A percentile compares a stretch with the other conserved stretches of the same genome.
Conservation (phyloP, 2,329 filamentous ascomycete species). For the Phialophora chinensis region DNA sequence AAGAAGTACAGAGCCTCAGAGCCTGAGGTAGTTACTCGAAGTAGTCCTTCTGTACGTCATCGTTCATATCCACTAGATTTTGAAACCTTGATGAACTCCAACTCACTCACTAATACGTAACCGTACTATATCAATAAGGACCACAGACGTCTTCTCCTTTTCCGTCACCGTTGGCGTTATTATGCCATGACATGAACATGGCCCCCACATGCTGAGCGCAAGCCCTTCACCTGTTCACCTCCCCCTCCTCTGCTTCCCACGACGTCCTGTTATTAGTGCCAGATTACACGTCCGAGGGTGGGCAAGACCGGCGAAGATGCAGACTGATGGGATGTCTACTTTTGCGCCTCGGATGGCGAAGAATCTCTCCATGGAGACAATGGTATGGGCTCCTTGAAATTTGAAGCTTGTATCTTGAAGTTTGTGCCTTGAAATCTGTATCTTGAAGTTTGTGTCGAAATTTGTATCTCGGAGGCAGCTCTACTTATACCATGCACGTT, state of each 20-base stretch:
- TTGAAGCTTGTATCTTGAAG: background rate
- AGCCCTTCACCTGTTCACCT: background rate
- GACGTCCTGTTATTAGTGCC: too few relatives aligned
- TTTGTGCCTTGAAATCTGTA: background rate
- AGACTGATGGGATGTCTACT: constrained; percentile 36
- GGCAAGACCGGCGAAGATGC: constrained; percentile 26
- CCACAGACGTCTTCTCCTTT: background rate
- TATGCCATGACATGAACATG: background rate
- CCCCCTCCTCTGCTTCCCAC: background rate
- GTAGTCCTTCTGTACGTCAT: too few relatives aligned
- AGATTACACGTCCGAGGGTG: background rate
- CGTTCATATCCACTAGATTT: too few relatives aligned
- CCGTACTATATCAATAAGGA: background rate
- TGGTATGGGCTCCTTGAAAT: constrained; percentile 25
- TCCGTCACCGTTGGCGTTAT: too few relatives aligned
- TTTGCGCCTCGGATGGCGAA: constrained; percentile 37
- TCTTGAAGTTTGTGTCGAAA: background rate
- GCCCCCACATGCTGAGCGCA: background rate
- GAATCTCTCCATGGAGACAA: constrained; percentile 34
- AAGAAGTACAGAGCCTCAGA: too few relatives aligned
- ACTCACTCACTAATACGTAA: too few relatives aligned
- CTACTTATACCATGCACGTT: background rate
- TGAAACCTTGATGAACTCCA: too few relatives aligned
- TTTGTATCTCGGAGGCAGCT: background rate
- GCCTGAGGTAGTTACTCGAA: too few relatives aligned